Evolutionary conservation across 1,284 basidiomycete genomes (phyloP), one percentile per base, ranked within the genome.

Genomic region (Heterobasidion irregulare): DNA sequence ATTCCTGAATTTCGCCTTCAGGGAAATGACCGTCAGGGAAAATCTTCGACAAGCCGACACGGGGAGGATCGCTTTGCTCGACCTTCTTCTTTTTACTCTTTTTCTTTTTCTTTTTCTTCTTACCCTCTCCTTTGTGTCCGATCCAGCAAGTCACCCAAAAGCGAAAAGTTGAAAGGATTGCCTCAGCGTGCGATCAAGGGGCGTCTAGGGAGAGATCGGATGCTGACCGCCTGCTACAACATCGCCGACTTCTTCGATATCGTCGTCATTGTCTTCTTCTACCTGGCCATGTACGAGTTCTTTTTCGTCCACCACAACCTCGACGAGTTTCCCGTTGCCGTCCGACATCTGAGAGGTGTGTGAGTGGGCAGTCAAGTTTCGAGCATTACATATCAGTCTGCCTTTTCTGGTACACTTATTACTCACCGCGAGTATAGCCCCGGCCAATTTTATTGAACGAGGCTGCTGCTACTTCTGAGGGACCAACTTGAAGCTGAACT

Each of bases 11-110:
- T 75, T 99, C 90, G 52, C 95, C 96, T 64, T 91, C 89, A 8
- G 96, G 95, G 73, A 86, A 99, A 50, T 84, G 74, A 38, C 92
- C 92, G 65, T 82, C 83, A 18, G 88, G 82, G 76, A 93, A 99
- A 59, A 99, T 79, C 68, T 94, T 95, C 59, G 89, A 89, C 61
- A 99, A 70, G 2, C 92, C 93, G 18, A 97, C 77, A 16, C 92
- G 83, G n/a, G 96, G 96, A 18, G 97, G 97, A 53, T 95, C 92
- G n/a, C 84, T 85, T 74, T 98, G 96, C 59, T 82, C 78, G 15
- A 65, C 59, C 66, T 83, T 84, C 79, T 92, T 93, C 72, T 92
- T 68, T 72, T 94, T 96, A 72, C 92, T 94, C 77, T 97, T 97
- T 70, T 97, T 98, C 78, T 92, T 92, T 71, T 91, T 92, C 72